These are phyloP conservation scores for Alternaria sp. DNA, from an alignment of 2,329 filamentous ascomycete genomes.

Conservation along the genomic window DNA sequence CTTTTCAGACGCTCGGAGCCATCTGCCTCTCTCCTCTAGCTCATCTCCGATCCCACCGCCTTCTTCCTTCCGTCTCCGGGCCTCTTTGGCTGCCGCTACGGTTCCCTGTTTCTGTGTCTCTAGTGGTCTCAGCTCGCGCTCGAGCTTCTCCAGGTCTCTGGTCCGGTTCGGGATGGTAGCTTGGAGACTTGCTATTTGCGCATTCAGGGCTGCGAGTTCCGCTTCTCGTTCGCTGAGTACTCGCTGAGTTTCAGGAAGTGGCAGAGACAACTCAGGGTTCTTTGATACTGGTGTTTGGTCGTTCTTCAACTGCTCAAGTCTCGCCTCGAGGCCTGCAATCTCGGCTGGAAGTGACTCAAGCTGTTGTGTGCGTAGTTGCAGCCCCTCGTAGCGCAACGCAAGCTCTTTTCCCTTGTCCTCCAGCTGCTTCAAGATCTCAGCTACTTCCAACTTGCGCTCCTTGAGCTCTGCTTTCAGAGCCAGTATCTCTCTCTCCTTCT, in stretches of 20 bases:
- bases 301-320: constrained; percentile 58
- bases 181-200: constrained; percentile 61
- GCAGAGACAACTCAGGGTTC: constrained; percentile 54
- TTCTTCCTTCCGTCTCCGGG: constrained; percentile 71
- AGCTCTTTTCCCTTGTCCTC: constrained; percentile 71
- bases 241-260: constrained; percentile 54
- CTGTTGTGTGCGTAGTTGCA: constrained; percentile 62
- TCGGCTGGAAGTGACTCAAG: constrained; percentile 62
- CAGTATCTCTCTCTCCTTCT: constrained; percentile 65
- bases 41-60: constrained; percentile 74
- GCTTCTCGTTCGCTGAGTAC: constrained; percentile 53
- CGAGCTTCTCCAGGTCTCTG: constrained; percentile 72
- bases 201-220: constrained; percentile 53
- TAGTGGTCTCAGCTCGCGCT: constrained; percentile 72
- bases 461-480: constrained; percentile 80
- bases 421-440: constrained; percentile 75
- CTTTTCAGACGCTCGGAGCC: constrained; percentile 75
- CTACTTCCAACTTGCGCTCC: constrained; percentile 80
- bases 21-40: constrained; percentile 77
- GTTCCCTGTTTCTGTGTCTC: constrained; percentile 73
- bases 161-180: constrained; percentile 71
- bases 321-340: constrained; percentile 62
- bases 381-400: constrained; percentile 64
- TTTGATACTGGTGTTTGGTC: constrained; percentile 47
- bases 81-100: constrained; percentile 74